These are phyloP conservation scores for Podaxis carcinomalis DNA, from an alignment of 768 basidiomycete species.

Conservation along the genomic window DNA sequence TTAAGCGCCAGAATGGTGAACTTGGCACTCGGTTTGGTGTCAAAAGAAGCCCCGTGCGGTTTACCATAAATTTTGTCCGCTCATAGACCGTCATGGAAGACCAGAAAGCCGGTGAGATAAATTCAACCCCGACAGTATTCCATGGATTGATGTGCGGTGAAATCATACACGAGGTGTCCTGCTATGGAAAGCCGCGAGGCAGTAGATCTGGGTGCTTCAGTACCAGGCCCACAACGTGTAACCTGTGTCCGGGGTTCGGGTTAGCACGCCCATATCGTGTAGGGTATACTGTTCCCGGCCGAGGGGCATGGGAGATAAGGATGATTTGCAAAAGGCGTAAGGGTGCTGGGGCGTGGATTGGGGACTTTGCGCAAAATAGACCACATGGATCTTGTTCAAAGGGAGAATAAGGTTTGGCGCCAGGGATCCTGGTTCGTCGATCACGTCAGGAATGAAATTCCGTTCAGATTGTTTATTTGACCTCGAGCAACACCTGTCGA, in stretches of 20 bases:
- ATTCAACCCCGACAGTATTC: conserved; percentile 17
- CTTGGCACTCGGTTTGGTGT: conserved; percentile 7
- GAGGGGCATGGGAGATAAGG: conserved; percentile 54
- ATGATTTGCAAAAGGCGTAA: conserved; percentile 21
- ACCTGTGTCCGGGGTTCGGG: conserved; percentile 61
- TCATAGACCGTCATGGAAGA: conserved; percentile 8
- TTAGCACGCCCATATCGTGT: conserved; percentile 68
- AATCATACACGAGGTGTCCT: conserved; percentile 37
- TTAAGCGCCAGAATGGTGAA: conserved; percentile 15
- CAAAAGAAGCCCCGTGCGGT: conserved; percentile 32
- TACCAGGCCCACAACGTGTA: conserved; percentile 53
- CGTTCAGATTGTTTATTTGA: conserved; percentile 38
- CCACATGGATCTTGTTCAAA: conserved; percentile 14
- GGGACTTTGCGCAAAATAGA: conserved; percentile 7
- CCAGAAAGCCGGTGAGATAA: conserved; percentile 9
- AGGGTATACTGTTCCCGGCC: conserved; percentile 51
- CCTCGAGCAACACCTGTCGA: conserved; percentile 31
- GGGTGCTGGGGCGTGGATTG: conserved; percentile 10
- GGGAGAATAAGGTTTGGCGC: conserved; percentile 15
- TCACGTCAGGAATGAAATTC: conserved; percentile 12
- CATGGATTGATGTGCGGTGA: conserved; percentile 29
- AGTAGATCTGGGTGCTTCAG: conserved; percentile 41
- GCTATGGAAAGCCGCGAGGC: conserved; percentile 55
- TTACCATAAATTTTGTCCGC: conserved; percentile 10
- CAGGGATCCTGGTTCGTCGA: conserved; percentile 19